phyloP scores from a whole-genome alignment of 2,329 filamentous ascomycete species.

The Drechslerella stenobrocha region DNA sequence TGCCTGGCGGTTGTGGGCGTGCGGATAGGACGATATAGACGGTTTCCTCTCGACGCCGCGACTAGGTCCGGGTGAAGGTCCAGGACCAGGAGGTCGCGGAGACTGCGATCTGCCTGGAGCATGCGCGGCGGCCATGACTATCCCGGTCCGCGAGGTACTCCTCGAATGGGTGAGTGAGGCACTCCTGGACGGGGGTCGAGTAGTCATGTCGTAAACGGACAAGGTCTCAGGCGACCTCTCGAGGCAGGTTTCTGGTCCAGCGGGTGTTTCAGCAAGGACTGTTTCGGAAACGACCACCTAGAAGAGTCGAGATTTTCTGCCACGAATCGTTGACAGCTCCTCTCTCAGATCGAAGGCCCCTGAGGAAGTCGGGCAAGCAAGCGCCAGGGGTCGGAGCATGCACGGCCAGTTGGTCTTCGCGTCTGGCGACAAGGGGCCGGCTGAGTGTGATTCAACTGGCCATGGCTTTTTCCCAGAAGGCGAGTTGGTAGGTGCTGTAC shows the following conservation, averaged over 20 bases:
- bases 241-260: conserved; percentile 20
- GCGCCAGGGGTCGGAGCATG: conserved; percentile 27
- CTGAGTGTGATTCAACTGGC: conserved; percentile 15
- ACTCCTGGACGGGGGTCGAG: conserved; percentile 46
- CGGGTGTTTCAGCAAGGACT: conserved; percentile 44
- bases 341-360: conserved; percentile 15
- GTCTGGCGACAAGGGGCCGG: conserved; percentile 27
- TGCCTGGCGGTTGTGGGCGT: conserved; percentile 93
- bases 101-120: conserved; percentile 43
- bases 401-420: conserved; percentile 19
- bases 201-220: conserved; percentile 38
- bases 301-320: conserved; percentile 27
- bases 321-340: conserved; percentile 36
- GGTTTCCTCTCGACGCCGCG: conserved; percentile 40
- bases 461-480: conserved; percentile 19
- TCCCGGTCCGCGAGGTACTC: conserved; percentile 43
- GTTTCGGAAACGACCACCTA: conserved; percentile 24
- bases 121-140: conserved; percentile 43
- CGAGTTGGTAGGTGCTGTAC: conserved; percentile 5
- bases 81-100: conserved; percentile 43
- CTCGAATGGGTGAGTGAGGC: conserved; percentile 45
- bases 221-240: conserved; percentile 26
- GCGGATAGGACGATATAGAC: conserved; percentile 55
- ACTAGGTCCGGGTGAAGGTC: conserved; percentile 13
- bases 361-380: conserved; percentile 18